Evolutionary conservation across 108 stramenopile genomes (phyloP).

Genomic region (Skeletonema potamos): DNA sequence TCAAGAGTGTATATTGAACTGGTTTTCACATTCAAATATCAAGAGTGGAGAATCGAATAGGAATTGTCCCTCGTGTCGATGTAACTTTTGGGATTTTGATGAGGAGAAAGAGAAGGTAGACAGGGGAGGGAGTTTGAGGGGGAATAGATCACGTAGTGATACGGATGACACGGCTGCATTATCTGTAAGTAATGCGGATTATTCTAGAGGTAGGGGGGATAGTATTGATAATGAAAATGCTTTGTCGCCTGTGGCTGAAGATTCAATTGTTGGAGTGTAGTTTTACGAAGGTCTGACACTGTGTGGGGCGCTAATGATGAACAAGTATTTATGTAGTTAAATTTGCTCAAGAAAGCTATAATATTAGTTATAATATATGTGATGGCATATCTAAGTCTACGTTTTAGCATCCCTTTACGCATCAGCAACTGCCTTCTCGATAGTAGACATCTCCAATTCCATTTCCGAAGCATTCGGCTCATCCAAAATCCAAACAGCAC

Average conservation of each 20-base stretch:
- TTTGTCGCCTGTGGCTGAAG: not conserved
- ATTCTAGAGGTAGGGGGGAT: not conserved
- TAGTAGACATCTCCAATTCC: slow-evolving; percentile 25
- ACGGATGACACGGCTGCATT: not conserved
- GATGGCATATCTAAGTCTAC: too few relatives aligned
- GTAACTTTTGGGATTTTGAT: not conserved
- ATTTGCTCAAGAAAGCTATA: not conserved
- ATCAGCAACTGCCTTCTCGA: slow-evolving; percentile 42
- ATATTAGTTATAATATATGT: not conserved
- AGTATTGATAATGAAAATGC: not conserved
- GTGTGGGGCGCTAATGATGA: not conserved
- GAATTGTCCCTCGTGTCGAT: slow-evolving; percentile 5
- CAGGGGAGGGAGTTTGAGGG: not conserved
- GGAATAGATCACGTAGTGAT: not conserved
- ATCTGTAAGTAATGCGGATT: not conserved
- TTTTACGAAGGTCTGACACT: not conserved
- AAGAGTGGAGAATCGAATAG: not conserved
- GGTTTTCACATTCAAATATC: slow-evolving; percentile 17
- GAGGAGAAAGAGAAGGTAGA: not conserved
- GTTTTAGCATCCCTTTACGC: not conserved
- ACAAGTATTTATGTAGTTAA: not conserved
- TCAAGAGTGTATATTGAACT: slow-evolving; percentile 49
- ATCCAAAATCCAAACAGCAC: slow-evolving; percentile 75
- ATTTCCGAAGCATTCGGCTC: slow-evolving; percentile 62
- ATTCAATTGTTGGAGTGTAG: not conserved